phyloP scores from a whole-genome alignment of 768 basidiomycete species.

The Paxillus ammoniavirescens region DNA sequence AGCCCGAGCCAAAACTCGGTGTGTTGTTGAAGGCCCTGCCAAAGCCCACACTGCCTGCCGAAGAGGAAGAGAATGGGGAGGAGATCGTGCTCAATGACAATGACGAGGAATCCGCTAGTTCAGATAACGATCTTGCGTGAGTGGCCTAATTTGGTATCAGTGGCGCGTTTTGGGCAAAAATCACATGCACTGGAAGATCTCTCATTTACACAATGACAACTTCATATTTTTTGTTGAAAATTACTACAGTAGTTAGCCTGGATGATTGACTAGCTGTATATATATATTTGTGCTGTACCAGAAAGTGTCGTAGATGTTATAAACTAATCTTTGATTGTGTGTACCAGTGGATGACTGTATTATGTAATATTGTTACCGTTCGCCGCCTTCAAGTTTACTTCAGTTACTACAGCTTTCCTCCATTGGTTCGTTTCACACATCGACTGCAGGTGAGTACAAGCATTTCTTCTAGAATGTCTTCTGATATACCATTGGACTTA shows the following conservation, averaged over 20 bases:
- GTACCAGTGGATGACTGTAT: neutral
- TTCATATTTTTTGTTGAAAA: neutral
- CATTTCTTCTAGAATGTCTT: too few relatives aligned
- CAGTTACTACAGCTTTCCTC: too few relatives aligned
- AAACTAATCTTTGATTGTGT: neutral
- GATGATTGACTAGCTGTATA: neutral
- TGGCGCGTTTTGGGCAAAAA: neutral
- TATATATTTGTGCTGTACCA: neutral
- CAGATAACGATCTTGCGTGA: neutral
- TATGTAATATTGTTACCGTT: too few relatives aligned
- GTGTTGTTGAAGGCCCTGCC: neutral
- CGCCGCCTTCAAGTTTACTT: too few relatives aligned
- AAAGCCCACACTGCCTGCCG: neutral
- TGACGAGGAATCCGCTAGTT: neutral
- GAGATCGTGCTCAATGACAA: neutral
- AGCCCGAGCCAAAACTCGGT: neutral
- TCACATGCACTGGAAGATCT: neutral
- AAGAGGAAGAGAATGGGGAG: neutral
- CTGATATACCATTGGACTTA: too few relatives aligned
- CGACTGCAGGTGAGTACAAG: too few relatives aligned
- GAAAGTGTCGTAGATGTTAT: neutral
- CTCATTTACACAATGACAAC: neutral
- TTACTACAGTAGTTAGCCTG: neutral
- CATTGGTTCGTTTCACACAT: too few relatives aligned
- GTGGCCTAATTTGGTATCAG: neutral